A percentile compares a stretch with the other conserved stretches of the same genome.
These are phyloP conservation scores for Pezicula carpinea DNA, from an alignment of 2,329 filamentous ascomycete genomes.

Conservation along the genomic window DNA sequence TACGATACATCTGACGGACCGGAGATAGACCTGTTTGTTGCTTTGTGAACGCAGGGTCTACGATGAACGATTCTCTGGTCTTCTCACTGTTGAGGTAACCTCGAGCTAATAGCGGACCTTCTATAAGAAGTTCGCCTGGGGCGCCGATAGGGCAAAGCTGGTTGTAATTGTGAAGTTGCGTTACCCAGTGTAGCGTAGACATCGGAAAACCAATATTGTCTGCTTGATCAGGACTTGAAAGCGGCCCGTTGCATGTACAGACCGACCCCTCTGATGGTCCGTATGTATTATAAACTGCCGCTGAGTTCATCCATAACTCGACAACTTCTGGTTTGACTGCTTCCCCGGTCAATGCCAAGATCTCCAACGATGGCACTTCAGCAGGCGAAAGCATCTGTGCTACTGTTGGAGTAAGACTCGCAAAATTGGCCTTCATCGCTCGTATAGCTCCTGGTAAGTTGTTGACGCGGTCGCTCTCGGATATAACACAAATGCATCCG, in stretches of 20 bases:
- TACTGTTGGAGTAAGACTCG: slow-evolving; percentile 1
- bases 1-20: slow-evolving; percentile 25
- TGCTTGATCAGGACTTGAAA: slow-evolving; percentile 4
- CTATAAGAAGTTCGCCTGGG: slow-evolving; percentile 17
- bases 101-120: slow-evolving; percentile 15
- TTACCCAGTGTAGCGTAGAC: slow-evolving; percentile 10
- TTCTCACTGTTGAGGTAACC: slow-evolving; percentile 18
- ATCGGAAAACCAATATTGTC: slow-evolving; percentile 11
- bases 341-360: slow-evolving; percentile 13
- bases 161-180: slow-evolving; percentile 10
- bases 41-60: slow-evolving; percentile 31
- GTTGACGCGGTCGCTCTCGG: slow-evolving; percentile 10
- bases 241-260: slow-evolving; percentile 10
- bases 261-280: slow-evolving; percentile 7
- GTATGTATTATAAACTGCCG: slow-evolving; percentile 9
- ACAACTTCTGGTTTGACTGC: slow-evolving; percentile 12
- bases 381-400: slow-evolving; percentile 1
- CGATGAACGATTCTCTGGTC: slow-evolving; percentile 11
- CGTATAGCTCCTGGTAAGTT: slow-evolving; percentile 1
- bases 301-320: slow-evolving; percentile 6
- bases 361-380: not conserved
- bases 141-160: slow-evolving; percentile 11
- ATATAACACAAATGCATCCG: slow-evolving; percentile 13
- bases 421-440: not conserved
- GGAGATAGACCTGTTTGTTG: slow-evolving; percentile 3